Conservation (phyloP, 352 stramenopile species). For the Phytophthora podocarpi region DNA sequence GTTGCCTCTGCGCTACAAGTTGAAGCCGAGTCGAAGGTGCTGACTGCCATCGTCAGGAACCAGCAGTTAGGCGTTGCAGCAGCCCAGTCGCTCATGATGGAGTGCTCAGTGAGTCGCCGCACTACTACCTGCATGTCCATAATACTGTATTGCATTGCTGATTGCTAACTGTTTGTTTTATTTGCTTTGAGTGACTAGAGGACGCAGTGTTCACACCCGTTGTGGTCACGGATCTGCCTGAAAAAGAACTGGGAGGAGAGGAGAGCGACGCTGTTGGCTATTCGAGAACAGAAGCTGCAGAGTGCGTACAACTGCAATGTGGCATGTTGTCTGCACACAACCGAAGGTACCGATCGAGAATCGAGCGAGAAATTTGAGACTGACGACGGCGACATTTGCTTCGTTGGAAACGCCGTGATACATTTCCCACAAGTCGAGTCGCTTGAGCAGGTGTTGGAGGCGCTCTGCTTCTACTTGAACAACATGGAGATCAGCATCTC, state of each 20-base stretch:
- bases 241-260: conserved; percentile 19
- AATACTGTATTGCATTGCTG: neutral
- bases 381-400: conserved; percentile 33
- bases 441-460: conserved; percentile 40
- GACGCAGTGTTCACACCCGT: conserved; percentile 23
- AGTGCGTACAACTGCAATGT: conserved; percentile 25
- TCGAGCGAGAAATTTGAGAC: conserved; percentile 32
- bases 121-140: too few species aligned
- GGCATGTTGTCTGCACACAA: neutral
- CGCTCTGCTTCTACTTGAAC: conserved; percentile 39
- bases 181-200: conserved; percentile 7
- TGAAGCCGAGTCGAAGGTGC: conserved; percentile 2
- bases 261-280: conserved; percentile 12
- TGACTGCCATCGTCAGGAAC: neutral
- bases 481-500: conserved; percentile 58
- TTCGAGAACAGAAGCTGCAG: conserved; percentile 29
- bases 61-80: conserved; percentile 29
- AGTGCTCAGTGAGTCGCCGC: conserved; percentile 25
- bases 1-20: neutral
- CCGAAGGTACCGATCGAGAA: conserved; percentile 12
- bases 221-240: conserved; percentile 36
- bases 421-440: conserved; percentile 37
- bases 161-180: neutral
- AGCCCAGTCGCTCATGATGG: conserved; percentile 31
- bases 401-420: conserved; percentile 23